Evolutionary conservation across 495 filamentous ascomycete species (phyloP).

Genomic region (Entonaema liquescens): DNA sequence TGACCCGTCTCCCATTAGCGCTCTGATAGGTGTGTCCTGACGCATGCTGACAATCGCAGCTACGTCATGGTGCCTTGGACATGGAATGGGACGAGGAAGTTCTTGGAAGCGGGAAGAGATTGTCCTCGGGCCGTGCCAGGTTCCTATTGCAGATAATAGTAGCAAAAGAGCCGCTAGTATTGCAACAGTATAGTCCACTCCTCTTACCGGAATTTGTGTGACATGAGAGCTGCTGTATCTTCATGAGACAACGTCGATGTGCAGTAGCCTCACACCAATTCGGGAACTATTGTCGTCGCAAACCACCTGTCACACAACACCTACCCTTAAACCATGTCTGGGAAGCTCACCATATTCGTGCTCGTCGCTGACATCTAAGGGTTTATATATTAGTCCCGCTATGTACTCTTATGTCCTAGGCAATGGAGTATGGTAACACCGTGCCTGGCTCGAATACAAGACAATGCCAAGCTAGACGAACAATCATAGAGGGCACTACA

Average conservation of each 20-base stretch:
- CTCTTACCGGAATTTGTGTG: too few species aligned
- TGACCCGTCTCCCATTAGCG: not conserved
- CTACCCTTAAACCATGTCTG: not conserved
- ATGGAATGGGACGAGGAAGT: slow-evolving; percentile 7
- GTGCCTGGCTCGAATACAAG: not conserved
- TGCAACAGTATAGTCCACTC: not conserved
- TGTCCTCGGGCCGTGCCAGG: not conserved
- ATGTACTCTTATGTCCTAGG: not conserved
- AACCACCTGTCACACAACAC: not conserved
- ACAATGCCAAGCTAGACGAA: not conserved
- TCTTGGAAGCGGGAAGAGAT: slow-evolving; percentile 6
- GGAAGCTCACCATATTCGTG: not conserved
- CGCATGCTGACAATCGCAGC: slow-evolving; percentile 5
- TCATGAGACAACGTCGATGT: not conserved
- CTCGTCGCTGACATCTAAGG: not conserved
- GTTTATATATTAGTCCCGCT: not conserved
- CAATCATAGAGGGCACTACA: not conserved
- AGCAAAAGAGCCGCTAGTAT: not conserved
- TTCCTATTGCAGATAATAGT: not conserved
- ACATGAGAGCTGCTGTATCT: not conserved
- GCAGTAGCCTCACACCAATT: not conserved
- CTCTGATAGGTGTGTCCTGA: slow-evolving; percentile 4
- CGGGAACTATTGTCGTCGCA: not conserved
- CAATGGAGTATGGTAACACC: not conserved
- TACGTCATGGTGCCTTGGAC: slow-evolving; percentile 21